phyloP scores from a whole-genome alignment of 345 rosid genomes.

The Lepidium africanum region DNA sequence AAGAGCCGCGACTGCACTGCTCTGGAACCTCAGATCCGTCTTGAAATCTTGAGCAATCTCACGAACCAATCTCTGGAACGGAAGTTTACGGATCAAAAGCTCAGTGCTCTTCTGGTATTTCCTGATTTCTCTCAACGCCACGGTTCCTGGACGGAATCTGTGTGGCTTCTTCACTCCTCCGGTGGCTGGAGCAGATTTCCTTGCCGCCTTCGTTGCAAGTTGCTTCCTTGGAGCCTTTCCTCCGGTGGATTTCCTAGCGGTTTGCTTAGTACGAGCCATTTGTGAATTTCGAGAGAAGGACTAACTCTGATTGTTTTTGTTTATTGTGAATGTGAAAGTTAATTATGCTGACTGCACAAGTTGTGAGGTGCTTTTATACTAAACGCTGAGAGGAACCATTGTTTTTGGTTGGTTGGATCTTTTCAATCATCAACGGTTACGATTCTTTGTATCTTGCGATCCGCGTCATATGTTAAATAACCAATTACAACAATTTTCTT shows the following conservation, averaged over 20 bases:
- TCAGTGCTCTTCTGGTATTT: conserved; percentile 24
- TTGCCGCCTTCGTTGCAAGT: conserved; percentile 52
- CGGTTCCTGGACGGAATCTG: conserved; percentile 29
- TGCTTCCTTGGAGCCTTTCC: conserved; percentile 61
- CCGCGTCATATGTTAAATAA: neutral
- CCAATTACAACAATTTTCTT: conserved; percentile 7
- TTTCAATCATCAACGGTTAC: neutral
- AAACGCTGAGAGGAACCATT: neutral
- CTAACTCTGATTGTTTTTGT: neutral
- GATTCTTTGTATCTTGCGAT: neutral
- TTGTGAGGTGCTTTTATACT: conserved; percentile 5
- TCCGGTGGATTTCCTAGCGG: conserved; percentile 57
- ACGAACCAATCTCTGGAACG: conserved; percentile 30
- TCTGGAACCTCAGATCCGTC: conserved; percentile 57
- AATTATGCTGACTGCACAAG: neutral
- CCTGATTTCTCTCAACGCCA: conserved; percentile 17
- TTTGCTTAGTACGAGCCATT: conserved; percentile 66
- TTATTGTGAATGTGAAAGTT: neutral
- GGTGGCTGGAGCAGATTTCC: conserved; percentile 57
- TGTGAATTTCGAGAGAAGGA: fast-evolving
- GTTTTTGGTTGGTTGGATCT: conserved; percentile 11
- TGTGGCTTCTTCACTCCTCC: conserved; percentile 66
- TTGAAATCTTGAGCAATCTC: conserved; percentile 67
- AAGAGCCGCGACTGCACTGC: conserved; percentile 50
- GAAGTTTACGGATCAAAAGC: conserved; percentile 25